These are phyloP conservation scores for Dactylorhiza incarnata DNA, from an alignment of 106 monocot species.

Conservation along the genomic window DNA sequence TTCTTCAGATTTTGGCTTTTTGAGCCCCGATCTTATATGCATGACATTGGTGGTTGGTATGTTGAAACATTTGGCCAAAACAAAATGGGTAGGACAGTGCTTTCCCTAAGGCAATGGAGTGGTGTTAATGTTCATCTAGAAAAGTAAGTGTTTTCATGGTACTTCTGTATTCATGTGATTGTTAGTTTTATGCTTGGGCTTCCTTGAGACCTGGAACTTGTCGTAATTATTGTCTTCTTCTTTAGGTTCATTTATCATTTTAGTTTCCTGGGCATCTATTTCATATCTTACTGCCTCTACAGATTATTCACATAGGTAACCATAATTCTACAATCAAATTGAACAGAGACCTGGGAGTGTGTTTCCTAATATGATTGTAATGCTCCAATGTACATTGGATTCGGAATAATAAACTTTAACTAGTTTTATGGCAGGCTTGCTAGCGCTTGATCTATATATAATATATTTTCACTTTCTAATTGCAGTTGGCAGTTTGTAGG, in stretches of 20 bases:
- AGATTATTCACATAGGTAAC: not conserved
- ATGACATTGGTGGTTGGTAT: conserved; percentile 98
- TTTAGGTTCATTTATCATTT: not conserved
- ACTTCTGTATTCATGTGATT: not conserved
- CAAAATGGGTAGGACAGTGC: conserved; percentile 57
- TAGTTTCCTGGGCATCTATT: not conserved
- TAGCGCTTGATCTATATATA: too few species aligned
- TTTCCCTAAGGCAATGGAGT: conserved; percentile 77
- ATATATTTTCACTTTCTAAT: too few species aligned
- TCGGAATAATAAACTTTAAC: too few species aligned
- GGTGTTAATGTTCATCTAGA: conserved; percentile 38
- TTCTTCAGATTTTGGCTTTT: conserved; percentile 85
- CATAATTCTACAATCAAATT: too few species aligned
- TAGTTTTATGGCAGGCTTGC: too few species aligned
- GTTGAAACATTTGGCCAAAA: conserved; percentile 90
- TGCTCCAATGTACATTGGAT: too few species aligned
- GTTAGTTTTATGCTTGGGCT: not conserved
- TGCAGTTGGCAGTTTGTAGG: too few species aligned
- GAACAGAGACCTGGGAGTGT: too few species aligned
- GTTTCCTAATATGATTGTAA: too few species aligned
- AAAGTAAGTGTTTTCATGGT: conserved; percentile 37
- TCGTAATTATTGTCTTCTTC: not conserved
- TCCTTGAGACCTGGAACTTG: not conserved
- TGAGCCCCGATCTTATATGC: conserved; percentile 80
- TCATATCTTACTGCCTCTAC: not conserved